phyloP scores from a whole-genome alignment of 2,329 filamentous ascomycete species.

The Chaetomium strumarium region DNA sequence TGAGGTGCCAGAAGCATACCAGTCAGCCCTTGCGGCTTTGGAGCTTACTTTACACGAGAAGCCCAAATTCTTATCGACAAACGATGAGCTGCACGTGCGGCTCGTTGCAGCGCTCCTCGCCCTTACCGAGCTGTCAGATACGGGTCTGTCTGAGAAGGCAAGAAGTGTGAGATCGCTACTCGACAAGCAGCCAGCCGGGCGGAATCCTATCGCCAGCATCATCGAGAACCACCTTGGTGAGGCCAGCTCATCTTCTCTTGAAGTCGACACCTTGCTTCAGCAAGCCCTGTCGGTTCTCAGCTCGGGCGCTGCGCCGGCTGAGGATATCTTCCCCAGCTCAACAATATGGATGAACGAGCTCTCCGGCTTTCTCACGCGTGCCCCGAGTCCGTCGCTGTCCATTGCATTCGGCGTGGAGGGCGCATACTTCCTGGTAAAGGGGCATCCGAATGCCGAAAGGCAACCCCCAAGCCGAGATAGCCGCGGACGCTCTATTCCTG shows the following conservation, averaged over 20 bases:
- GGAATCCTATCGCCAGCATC: conserved; percentile 43
- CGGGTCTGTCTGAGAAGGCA: conserved; percentile 36
- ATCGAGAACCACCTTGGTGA: conserved; percentile 51
- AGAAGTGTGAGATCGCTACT: conserved; percentile 40
- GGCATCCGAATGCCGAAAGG: conserved; percentile 19
- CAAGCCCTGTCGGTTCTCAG: conserved; percentile 40
- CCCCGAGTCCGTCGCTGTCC: conserved; percentile 59
- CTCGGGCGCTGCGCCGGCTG: conserved; percentile 29
- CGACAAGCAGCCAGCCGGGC: conserved; percentile 38
- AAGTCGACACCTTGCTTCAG: conserved; percentile 49
- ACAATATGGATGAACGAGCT: conserved; percentile 63
- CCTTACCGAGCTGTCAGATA: conserved; percentile 45
- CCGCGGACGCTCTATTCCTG: conserved; percentile 64
- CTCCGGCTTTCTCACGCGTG: conserved; percentile 43
- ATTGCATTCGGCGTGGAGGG: conserved; percentile 70
- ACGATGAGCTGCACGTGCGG: conserved; percentile 42
- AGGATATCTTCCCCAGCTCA: conserved; percentile 56
- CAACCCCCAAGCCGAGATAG: conserved; percentile 48
- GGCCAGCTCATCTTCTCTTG: conserved; percentile 43
- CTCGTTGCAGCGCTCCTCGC: conserved; percentile 49
- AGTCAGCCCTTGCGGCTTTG: conserved; percentile 38
- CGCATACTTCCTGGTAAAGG: conserved; percentile 56
- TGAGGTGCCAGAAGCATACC: conserved; percentile 20
- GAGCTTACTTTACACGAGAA: conserved; percentile 43
- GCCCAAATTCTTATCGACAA: conserved; percentile 39